A percentile compares a stretch with the other conserved stretches of the same genome.
These are phyloP conservation scores for Ormosia emarginata DNA, from an alignment of 306 rosid species.

Conservation along the genomic window DNA sequence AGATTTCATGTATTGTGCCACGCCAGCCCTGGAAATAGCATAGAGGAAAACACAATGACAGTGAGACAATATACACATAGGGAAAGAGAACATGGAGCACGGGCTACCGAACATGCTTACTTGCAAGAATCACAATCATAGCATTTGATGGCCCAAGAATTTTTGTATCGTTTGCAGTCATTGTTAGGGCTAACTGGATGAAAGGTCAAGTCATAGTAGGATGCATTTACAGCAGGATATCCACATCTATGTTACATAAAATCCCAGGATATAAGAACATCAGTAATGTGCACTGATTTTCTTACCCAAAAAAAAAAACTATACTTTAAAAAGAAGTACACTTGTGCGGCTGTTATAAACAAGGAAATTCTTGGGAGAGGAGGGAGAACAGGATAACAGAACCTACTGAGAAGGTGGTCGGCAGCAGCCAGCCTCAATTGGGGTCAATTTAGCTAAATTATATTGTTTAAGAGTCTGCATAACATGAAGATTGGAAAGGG, in stretches of 20 bases:
- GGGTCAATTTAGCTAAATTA: constrained; percentile 70
- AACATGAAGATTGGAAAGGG: background rate
- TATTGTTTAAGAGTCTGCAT: constrained; percentile 72
- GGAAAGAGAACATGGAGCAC: background rate
- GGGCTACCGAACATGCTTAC: constrained; percentile 38
- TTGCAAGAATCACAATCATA: constrained; percentile 96
- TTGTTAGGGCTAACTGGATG: constrained; percentile 68
- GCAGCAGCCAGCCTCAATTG: constrained; percentile 93
- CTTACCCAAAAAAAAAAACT: constrained; percentile 7
- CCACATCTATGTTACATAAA: constrained; percentile 64
- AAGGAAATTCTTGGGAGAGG: background rate
- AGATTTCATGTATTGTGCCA: constrained; percentile 93
- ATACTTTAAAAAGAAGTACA: constrained; percentile 20
- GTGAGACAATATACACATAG: constrained; percentile 9
- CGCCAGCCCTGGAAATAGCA: constrained; percentile 76
- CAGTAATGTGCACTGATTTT: constrained; percentile 4
- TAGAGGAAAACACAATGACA: constrained; percentile 6
- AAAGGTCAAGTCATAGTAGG: constrained; percentile 85
- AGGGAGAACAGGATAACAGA: constrained; percentile 11
- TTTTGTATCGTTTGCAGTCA: constrained; percentile 89
- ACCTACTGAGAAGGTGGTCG: constrained; percentile 92
- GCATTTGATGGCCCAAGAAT: constrained; percentile 68
- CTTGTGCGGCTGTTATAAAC: background rate
- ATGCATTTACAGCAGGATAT: constrained; percentile 89
- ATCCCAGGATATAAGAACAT: constrained; percentile 26